phyloP scores from a whole-genome alignment of 2,329 filamentous ascomycete genomes.

The Hyphodiscus sp. region DNA sequence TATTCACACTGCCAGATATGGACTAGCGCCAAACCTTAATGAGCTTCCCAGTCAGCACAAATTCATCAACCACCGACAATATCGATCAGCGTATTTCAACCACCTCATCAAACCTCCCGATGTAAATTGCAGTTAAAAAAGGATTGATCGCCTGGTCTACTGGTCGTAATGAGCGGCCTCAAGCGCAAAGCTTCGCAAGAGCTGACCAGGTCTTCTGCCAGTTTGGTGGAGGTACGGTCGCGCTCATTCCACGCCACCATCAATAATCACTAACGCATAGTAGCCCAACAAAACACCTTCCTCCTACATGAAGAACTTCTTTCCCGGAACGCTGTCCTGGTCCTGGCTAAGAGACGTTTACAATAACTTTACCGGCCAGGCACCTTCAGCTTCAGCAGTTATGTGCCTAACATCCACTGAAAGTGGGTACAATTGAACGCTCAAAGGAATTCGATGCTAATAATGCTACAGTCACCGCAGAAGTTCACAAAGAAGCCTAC shows the following conservation, averaged over 20 bases:
- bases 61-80: background rate
- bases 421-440: conserved; percentile 1
- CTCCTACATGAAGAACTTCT: background rate
- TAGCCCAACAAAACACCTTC: background rate
- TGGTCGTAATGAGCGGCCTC: conserved; percentile 16
- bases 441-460: conserved; percentile 4
- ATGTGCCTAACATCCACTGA: conserved; percentile 6
- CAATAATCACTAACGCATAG: background rate
- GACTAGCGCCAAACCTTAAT: conserved; percentile 1
- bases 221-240: conserved; percentile 8
- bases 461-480: conserved; percentile 10
- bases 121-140: conserved; percentile 2
- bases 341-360: background rate
- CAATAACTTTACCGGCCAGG: background rate
- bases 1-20: too few species aligned
- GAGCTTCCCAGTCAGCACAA: background rate
- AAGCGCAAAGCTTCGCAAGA: conserved; percentile 23
- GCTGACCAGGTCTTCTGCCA: conserved; percentile 14
- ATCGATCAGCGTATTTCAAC: background rate
- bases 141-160: conserved; percentile 1
- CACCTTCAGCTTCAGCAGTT: conserved; percentile 1
- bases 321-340: background rate
- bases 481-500: conserved; percentile 11
- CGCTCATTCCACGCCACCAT: background rate
- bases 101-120: conserved; percentile 1